A percentile compares a stretch with the other conserved stretches of the same genome.
Evolutionary conservation across 352 stramenopile genomes (phyloP).

Genomic region (Thalassiosira exigua): DNA sequence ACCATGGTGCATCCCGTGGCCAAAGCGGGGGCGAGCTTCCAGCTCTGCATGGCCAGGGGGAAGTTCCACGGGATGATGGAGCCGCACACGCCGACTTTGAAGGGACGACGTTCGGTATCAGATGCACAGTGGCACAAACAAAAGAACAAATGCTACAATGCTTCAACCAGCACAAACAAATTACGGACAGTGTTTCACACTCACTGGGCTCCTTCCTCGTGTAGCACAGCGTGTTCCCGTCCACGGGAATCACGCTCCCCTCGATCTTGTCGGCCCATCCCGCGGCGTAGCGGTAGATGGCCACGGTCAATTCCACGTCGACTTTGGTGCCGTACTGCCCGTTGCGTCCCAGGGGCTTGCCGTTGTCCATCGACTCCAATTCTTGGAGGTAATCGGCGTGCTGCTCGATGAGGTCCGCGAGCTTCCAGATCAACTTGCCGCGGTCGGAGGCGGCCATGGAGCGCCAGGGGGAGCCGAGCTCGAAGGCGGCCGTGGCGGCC

Average conservation of each 20-base stretch:
- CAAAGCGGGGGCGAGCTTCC: slow-evolving; percentile 72
- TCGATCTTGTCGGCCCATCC: slow-evolving; percentile 72
- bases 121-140: no score
- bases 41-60: slow-evolving; percentile 82
- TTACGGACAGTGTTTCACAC: no score
- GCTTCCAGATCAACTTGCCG: slow-evolving; percentile 60
- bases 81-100: slow-evolving; percentile 81
- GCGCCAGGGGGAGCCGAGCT: slow-evolving; percentile 81
- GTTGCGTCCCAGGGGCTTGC: slow-evolving; percentile 56
- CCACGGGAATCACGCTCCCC: slow-evolving; percentile 67
- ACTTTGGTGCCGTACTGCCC: slow-evolving; percentile 55
- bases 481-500: slow-evolving; percentile 84
- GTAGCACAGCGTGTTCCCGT: slow-evolving; percentile 62
- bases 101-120: no score
- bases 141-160: no score
- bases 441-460: slow-evolving; percentile 46
- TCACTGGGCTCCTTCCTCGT: slow-evolving; percentile 62
- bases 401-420: slow-evolving; percentile 63
- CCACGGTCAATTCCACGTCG: slow-evolving; percentile 63
- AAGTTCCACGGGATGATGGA: slow-evolving; percentile 89
- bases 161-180: no score
- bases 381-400: slow-evolving; percentile 57
- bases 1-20: slow-evolving; percentile 70
- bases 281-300: slow-evolving; percentile 65
- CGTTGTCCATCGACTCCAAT: slow-evolving; percentile 74